Conservation (phyloP, 768 basidiomycete genomes). For the Clathrus columnatus region DNA sequence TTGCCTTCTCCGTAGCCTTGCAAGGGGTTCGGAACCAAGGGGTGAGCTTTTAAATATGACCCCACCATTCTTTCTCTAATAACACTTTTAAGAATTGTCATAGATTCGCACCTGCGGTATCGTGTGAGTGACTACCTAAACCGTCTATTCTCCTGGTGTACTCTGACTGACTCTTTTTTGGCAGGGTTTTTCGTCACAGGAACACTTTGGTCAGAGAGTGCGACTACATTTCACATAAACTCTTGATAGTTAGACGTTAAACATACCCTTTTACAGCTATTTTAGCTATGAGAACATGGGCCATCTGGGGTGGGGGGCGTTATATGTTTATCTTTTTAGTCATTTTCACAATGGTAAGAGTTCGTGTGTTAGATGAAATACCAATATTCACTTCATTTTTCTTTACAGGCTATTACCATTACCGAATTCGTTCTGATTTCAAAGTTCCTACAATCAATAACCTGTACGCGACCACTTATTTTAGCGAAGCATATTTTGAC, state of each 20-base stretch:
- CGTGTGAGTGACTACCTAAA: neutral
- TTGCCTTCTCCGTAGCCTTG: neutral
- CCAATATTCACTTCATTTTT: neutral
- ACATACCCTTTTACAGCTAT: neutral
- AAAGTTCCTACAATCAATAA: conserved; percentile 1
- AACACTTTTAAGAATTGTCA: neutral
- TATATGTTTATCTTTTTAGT: conserved; percentile 3
- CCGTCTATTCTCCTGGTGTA: neutral
- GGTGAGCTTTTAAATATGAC: neutral
- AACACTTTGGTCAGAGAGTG: conserved; percentile 3
- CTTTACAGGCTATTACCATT: neutral
- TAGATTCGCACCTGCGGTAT: neutral
- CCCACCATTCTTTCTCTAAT: neutral
- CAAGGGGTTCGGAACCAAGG: neutral
- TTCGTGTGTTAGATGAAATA: neutral
- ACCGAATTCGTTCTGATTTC: neutral
- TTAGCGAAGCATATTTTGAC: too few relatives aligned
- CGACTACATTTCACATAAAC: neutral
- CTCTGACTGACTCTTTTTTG: neutral
- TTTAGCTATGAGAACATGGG: conserved; percentile 2
- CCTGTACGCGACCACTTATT: too few relatives aligned
- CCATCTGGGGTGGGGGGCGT: conserved; percentile 1
- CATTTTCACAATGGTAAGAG: neutral
- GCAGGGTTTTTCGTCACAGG: neutral
- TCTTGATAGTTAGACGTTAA: neutral